Evolutionary conservation across 371 early-diverging fungal genomes (phyloP), one percentile per base, ranked within the genome.

Genomic region (Capillidium heterosporum): DNA sequence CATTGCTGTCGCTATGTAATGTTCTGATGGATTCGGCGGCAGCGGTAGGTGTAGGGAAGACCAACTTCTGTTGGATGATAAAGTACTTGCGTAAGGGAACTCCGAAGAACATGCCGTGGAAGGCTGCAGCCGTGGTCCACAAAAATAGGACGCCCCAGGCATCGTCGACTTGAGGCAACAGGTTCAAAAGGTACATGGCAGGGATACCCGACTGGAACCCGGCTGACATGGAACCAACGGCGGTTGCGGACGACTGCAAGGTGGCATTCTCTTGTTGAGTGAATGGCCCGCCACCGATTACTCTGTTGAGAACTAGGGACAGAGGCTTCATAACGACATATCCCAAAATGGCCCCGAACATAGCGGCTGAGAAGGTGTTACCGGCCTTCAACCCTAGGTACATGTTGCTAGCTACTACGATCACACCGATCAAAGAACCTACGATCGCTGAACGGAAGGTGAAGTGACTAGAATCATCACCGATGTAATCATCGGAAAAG

Each of bases 41-140:
- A 51, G 77, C 82, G 60, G 77, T 75, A 13, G 80, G 79, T 24
- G 84, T 73, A 40, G 84, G 84, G 72, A 84, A 84, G 57, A 72
- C 69, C 56, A 84, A 63, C 49, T 84, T 69, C 59, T 77, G 77
- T 58, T 81, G 78, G 63, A 84, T 70, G 56, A 84, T 74, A 59
- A 80, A 84, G 64, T 81, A 78, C 10, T 66, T 44, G 49, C 85
- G 80, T 29, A 84, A 77, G 41, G 85, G 85, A 27, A 84, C 71
- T 50, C 80, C 82, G 59, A 81, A 84, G 68, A 82, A 84, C 31
- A 82, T 64, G 58, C 85, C 85, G 40, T 78, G 81, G 70, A 78
- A 78, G n/a, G 82, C 77, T 29, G 77, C 68, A 51, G 71, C 69
- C 44, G 70, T 67, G 8, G 80, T 72, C 72, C 79, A 80, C 26